Percentiles rank a stretch among this genome's conserved stretches.
Conservation (phyloP, 192 early-diverging fungal species). For the Kappamyces sp. region DNA sequence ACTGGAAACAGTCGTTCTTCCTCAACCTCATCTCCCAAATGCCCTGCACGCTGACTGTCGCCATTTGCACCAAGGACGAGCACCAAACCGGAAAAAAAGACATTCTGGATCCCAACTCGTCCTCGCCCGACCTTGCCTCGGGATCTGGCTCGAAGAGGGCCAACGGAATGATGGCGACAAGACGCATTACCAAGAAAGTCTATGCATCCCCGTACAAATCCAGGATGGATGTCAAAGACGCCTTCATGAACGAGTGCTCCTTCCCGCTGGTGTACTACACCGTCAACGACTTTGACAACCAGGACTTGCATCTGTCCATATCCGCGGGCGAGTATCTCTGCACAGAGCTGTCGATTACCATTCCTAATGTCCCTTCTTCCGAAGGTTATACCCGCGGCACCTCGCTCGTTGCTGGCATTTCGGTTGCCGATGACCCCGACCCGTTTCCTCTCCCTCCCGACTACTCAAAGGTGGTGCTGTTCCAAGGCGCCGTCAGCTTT, state of each 20-base stretch:
- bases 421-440: slow-evolving; percentile 31
- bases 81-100: slow-evolving; percentile 8
- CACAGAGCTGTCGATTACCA: slow-evolving; percentile 76
- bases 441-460: slow-evolving; percentile 55
- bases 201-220: slow-evolving; percentile 89
- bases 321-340: slow-evolving; percentile 82
- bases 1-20: slow-evolving; percentile 90
- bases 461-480: slow-evolving; percentile 65
- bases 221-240: slow-evolving; percentile 83
- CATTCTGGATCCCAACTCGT: slow-evolving; percentile 11
- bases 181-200: slow-evolving; percentile 70
- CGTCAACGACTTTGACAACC: slow-evolving; percentile 86
- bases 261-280: slow-evolving; percentile 90
- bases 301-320: slow-evolving; percentile 82
- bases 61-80: slow-evolving; percentile 61
- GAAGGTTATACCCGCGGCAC: slow-evolving; percentile 33
- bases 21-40: slow-evolving; percentile 88
- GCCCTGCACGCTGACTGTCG: slow-evolving; percentile 84
- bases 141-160: slow-evolving; percentile 29
- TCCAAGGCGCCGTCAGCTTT: slow-evolving; percentile 89
- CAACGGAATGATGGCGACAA: slow-evolving; percentile 67
- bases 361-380: slow-evolving; percentile 49
- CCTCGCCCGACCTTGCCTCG: slow-evolving; percentile 18
- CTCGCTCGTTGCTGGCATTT: slow-evolving; percentile 23
- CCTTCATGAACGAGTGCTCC: slow-evolving; percentile 79